These are phyloP conservation scores for Gillenia trifoliata DNA, from an alignment of 306 rosid genomes.

Conservation along the genomic window DNA sequence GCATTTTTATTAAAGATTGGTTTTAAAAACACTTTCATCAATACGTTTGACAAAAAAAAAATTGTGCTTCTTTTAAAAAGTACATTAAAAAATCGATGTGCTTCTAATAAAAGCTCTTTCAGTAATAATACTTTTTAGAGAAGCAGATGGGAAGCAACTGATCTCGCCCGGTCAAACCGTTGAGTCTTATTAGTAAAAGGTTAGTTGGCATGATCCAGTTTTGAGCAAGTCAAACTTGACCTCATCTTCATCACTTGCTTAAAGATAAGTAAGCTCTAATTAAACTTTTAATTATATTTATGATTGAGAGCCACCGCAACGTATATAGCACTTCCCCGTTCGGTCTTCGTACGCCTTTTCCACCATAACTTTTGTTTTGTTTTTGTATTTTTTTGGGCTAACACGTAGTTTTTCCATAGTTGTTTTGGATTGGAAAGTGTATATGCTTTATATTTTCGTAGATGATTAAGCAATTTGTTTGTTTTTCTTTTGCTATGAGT, in stretches of 20 bases:
- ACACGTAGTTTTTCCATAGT: neutral
- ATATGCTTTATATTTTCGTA: neutral
- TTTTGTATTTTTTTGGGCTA: neutral
- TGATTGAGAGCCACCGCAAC: neutral
- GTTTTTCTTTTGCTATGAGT: neutral
- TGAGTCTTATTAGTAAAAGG: neutral
- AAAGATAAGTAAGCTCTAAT: neutral
- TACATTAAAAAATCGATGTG: too few species aligned
- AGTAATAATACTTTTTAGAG: too few species aligned
- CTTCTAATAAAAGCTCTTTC: neutral
- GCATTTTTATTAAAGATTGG: too few species aligned
- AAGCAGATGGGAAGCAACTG: neutral
- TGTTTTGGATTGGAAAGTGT: neutral
- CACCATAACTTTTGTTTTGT: neutral
- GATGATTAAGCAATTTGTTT: neutral
- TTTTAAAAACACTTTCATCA: too few species aligned
- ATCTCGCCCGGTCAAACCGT: neutral
- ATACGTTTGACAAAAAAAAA: too few species aligned
- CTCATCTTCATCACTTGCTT: neutral
- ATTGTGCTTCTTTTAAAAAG: neutral
- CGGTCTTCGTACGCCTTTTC: neutral
- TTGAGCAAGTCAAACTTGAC: constrained; percentile 4
- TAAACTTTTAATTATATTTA: neutral
- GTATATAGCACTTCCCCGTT: neutral
- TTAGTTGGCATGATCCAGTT: neutral